Evolutionary conservation across 75 land plant species (phyloP).

Genomic region (Sequoia sempervirens): DNA sequence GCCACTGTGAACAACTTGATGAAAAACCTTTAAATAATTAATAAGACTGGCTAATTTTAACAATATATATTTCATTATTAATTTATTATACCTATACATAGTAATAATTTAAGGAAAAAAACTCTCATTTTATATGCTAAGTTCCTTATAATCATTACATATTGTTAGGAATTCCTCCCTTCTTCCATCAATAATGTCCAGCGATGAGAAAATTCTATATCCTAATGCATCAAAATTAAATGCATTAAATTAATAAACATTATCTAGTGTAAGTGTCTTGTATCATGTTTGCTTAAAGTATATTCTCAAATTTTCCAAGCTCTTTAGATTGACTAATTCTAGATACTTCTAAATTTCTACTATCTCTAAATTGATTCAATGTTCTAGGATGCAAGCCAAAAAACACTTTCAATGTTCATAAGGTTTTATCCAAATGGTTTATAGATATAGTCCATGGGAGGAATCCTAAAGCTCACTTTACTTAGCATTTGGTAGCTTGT

Average conservation of each 20-base stretch:
- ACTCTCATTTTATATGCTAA: no score
- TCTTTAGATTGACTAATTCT: background rate
- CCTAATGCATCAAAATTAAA: background rate
- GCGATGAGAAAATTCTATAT: background rate
- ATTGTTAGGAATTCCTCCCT: no score
- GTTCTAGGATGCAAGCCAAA: background rate
- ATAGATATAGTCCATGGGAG: background rate
- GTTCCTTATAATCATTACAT: no score
- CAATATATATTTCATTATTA: no score
- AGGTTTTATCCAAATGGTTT: background rate
- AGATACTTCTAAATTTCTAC: background rate
- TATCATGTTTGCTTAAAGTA: background rate
- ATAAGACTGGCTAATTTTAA: no score
- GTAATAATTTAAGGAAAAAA: no score
- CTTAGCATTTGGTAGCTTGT: background rate
- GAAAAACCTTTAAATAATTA: no score
- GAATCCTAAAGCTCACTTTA: background rate
- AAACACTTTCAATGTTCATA: background rate
- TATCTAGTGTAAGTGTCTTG: background rate
- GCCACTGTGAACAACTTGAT: no score
- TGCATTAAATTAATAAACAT: background rate
- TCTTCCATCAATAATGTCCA: no score
- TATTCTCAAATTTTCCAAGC: background rate
- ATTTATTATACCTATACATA: no score
- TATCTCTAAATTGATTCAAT: background rate